Percentiles rank a stretch among this genome's conserved stretches.
phyloP scores from a whole-genome alignment of 805 yeast species.

The Myxozyma udenii region DNA sequence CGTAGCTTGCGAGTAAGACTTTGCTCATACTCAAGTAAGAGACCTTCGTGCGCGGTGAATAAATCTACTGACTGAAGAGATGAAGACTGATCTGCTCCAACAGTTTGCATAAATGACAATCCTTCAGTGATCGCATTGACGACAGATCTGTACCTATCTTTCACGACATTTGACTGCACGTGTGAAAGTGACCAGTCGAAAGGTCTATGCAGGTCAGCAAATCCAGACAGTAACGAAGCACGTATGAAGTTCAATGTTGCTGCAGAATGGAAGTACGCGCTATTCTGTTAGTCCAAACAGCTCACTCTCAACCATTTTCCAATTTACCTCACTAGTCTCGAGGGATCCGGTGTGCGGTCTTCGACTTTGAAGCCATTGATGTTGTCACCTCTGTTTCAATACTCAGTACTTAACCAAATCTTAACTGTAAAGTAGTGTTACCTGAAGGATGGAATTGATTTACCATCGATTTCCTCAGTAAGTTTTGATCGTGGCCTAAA shows the following conservation, averaged over 20 bases:
- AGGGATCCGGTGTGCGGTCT: slow-evolving; percentile 44
- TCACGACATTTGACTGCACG: slow-evolving; percentile 39
- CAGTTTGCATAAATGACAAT: slow-evolving; percentile 41
- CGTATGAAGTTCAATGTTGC: slow-evolving; percentile 45
- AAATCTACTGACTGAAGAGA: slow-evolving; percentile 40
- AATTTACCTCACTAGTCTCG: slow-evolving; percentile 37
- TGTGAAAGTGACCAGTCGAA: slow-evolving; percentile 45
- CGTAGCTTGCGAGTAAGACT: slow-evolving; percentile 38
- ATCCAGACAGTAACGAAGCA: slow-evolving; percentile 39
- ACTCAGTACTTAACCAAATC: too few species aligned
- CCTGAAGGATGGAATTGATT: slow-evolving; percentile 41
- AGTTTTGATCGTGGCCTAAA: slow-evolving; percentile 42
- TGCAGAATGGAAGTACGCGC: slow-evolving; percentile 46
- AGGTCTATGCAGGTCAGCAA: slow-evolving; percentile 44
- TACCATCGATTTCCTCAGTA: slow-evolving; percentile 43
- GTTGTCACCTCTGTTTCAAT: slow-evolving; percentile 43
- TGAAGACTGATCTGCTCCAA: slow-evolving; percentile 40
- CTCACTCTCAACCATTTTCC: too few species aligned
- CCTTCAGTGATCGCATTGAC: slow-evolving; percentile 41
- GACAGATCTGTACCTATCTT: slow-evolving; percentile 42
- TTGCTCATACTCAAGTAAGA: slow-evolving; percentile 45
- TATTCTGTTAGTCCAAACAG: slow-evolving; percentile 5
- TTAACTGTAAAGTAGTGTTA: too few species aligned
- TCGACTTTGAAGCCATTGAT: slow-evolving; percentile 43
- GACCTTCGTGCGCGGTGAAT: slow-evolving; percentile 45